These are phyloP conservation scores for Castanopsis chinensis DNA, from an alignment of 306 rosid genomes.

Conservation along the genomic window DNA sequence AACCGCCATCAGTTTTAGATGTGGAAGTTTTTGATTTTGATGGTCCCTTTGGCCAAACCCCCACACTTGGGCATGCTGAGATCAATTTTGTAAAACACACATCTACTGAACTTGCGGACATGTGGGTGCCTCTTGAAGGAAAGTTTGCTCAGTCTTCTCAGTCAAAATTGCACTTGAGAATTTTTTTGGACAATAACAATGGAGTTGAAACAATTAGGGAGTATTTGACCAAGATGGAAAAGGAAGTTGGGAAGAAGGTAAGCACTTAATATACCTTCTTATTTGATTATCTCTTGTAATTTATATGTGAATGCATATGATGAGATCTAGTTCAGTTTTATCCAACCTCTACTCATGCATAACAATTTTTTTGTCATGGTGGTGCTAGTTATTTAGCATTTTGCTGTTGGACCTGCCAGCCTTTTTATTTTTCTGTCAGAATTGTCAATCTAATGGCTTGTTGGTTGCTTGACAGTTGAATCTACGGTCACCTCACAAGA, in stretches of 20 bases:
- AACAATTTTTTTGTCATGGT: neutral
- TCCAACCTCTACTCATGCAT: neutral
- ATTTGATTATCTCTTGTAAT: neutral
- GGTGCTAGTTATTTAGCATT: neutral
- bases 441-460: conserved; percentile 18
- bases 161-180: conserved; percentile 84
- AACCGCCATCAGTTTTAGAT: conserved; percentile 83
- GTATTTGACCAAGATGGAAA: conserved; percentile 81
- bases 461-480: conserved; percentile 50
- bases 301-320: neutral
- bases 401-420: neutral
- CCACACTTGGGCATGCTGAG: conserved; percentile 83
- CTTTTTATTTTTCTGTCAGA: conserved; percentile 2
- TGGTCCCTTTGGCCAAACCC: conserved; percentile 84
- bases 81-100: conserved; percentile 81
- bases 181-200: conserved; percentile 72
- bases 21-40: conserved; percentile 87
- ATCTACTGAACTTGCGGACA: conserved; percentile 74
- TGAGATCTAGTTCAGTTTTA: neutral
- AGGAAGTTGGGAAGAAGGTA: conserved; percentile 97
- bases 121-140: conserved; percentile 85
- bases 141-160: conserved; percentile 83
- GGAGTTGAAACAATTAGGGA: conserved; percentile 83
- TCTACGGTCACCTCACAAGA: conserved; percentile 78
- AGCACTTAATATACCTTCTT: conserved; percentile 4